A percentile compares a stretch with the other conserved stretches of the same genome.
Evolutionary conservation across 257 asterid species (phyloP).

Genomic region (Catharanthus roseus): DNA sequence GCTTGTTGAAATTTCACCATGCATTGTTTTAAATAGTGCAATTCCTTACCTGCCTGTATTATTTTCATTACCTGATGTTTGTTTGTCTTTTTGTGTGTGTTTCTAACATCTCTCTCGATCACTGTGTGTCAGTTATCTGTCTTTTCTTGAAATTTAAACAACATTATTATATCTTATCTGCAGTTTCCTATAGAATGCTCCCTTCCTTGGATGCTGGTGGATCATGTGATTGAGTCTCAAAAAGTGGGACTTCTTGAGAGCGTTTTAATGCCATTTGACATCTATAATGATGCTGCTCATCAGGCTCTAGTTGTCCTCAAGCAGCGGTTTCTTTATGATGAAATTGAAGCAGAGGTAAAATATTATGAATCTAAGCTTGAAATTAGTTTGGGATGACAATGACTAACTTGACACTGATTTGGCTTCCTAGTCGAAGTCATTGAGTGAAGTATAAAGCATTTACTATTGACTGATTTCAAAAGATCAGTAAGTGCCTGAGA

Average conservation of each 20-base stretch:
- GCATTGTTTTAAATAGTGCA: background rate
- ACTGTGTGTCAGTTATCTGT: background rate
- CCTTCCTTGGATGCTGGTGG: conserved; percentile 99
- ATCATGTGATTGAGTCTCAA: conserved; percentile 77
- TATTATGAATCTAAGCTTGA: background rate
- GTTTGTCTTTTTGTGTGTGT: background rate
- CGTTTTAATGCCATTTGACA: conserved; percentile 86
- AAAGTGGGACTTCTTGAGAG: conserved; percentile 83
- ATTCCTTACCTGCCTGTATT: background rate
- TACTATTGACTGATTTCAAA: background rate
- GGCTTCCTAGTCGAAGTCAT: background rate
- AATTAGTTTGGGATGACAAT: background rate
- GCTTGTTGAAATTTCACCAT: background rate
- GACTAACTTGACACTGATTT: background rate
- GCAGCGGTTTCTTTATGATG: conserved; percentile 98
- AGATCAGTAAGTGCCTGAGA: background rate
- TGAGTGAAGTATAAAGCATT: background rate
- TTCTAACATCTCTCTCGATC: background rate
- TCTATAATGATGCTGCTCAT: conserved; percentile 97
- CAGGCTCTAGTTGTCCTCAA: conserved; percentile 85
- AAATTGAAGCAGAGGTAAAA: conserved; percentile 98
- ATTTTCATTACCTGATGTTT: background rate
- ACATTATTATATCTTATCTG: conserved; percentile 17
- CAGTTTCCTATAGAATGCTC: conserved; percentile 99
- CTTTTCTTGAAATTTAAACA: conserved; percentile 6